Base-by-base conservation (phyloP, 202 grass and related monocot species). In the Eragrostis tef region DNA sequence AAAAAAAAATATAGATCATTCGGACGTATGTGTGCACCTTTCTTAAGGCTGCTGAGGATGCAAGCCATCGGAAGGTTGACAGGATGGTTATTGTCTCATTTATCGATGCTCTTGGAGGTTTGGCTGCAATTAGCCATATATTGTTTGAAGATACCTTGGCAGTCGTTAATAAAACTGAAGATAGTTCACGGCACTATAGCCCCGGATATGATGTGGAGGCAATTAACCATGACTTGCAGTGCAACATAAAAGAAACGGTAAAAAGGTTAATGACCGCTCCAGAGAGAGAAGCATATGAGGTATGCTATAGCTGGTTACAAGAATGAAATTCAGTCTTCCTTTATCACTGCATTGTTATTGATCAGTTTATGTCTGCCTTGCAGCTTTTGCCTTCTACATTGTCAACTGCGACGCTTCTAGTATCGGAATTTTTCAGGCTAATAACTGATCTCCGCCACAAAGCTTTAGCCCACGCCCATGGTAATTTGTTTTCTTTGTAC, bases 111-210 rank as follows among this genome's bases (percentile, higher is more conserved):
- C 39, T 71, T 27, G 2, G 66, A 60, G 41, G 66, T 56, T 46
- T 46, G 78, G 50, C 34, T 46, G 50, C 78, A 58, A 29, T 80
- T 44, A 58, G 50, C 36, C 51, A 80, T 56, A 80, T 80, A 50
- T 70, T 80, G 50, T 5, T 70, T 11, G 34, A 80, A 58, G 78
- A 80, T 70, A 22, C 78, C 27, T 70, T 80, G 14, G 52, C 10
- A 2, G 50, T 9, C 15, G 9, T 42, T n/a, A 80, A 70, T 43
- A 57, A 69, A 11, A 58, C 19, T 46, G 50, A 80, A 70, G 34
- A 25, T 19, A 9, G 51, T 13, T 58, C 64, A 4, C 17, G n/a
- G 56, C 16, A 43, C 10, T 68, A 68, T 66, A 56, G 1, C 5
- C 48, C 21, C 15, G 14, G 16, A 5, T 22, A 6, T 57, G 49